Percentiles rank a stretch among this genome's conserved stretches.
Evolutionary conservation across 495 filamentous ascomycete species (phyloP).

Genomic region (Neurospora sp.): DNA sequence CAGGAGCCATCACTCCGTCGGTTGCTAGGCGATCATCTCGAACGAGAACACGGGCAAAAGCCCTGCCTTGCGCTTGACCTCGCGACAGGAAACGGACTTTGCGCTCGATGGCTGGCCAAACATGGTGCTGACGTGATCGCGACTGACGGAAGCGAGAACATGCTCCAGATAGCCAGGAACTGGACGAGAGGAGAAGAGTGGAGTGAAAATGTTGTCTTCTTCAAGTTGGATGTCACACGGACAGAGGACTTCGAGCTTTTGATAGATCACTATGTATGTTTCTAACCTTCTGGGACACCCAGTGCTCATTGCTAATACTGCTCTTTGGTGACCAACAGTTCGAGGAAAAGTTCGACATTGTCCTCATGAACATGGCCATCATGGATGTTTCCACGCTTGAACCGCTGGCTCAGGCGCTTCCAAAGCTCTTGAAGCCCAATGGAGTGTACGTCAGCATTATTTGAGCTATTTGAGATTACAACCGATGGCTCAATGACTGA

Average conservation of each 20-base stretch:
- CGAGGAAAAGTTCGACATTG: slow-evolving; percentile 19
- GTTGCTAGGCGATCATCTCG: slow-evolving; percentile 13
- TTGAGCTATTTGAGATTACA: neutral
- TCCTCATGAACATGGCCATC: slow-evolving; percentile 35
- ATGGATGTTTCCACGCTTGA: slow-evolving; percentile 33
- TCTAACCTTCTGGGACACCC: neutral
- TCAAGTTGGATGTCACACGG: slow-evolving; percentile 26
- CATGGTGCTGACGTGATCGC: slow-evolving; percentile 25
- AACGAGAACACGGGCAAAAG: neutral
- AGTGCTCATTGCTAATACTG: too few relatives aligned
- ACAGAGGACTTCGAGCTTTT: slow-evolving; percentile 15
- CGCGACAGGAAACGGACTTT: slow-evolving; percentile 33
- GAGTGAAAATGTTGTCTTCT: slow-evolving; percentile 10
- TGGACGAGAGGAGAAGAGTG: neutral
- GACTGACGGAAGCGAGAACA: slow-evolving; percentile 25
- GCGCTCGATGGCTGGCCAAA: slow-evolving; percentile 25
- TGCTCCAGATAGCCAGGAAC: slow-evolving; percentile 20
- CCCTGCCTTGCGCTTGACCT: slow-evolving; percentile 25
- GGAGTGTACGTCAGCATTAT: slow-evolving; percentile 24
- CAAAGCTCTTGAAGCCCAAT: slow-evolving; percentile 22
- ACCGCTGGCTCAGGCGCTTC: slow-evolving; percentile 23
- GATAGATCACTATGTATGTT: slow-evolving; percentile 2
- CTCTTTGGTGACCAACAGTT: neutral
- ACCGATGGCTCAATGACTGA: neutral
- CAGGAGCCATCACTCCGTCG: slow-evolving; percentile 27